A percentile compares a stretch with the other conserved stretches of the same genome.
Evolutionary conservation across 2,329 filamentous ascomycete genomes (phyloP).

Genomic region (Drechslerella coelobrocha): DNA sequence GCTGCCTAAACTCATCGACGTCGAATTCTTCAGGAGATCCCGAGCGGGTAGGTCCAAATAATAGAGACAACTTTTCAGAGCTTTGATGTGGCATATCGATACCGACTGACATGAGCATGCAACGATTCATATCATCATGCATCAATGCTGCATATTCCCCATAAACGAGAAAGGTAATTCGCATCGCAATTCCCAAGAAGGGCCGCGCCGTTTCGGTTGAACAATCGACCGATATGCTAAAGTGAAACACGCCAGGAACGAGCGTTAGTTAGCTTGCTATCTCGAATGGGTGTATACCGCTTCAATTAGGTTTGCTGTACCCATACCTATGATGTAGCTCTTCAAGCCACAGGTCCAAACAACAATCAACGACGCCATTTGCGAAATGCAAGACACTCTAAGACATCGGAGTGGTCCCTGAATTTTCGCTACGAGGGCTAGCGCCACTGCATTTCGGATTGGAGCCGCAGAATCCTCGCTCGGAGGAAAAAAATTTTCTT

Average conservation of each 20-base stretch:
- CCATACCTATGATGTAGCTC: too few relatives aligned
- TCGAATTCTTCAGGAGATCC: slow-evolving; percentile 3
- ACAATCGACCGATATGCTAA: background rate
- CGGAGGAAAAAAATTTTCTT: slow-evolving; percentile 33
- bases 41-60: too few relatives aligned
- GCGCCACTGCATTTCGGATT: slow-evolving; percentile 1
- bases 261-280: background rate
- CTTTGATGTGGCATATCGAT: background rate
- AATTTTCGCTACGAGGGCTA: slow-evolving; percentile 5
- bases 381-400: slow-evolving; percentile 29
- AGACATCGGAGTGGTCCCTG: slow-evolving; percentile 44
- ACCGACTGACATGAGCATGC: too few relatives aligned
- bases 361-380: background rate
- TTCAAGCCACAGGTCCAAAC: background rate
- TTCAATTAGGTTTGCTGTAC: too few relatives aligned
- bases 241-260: slow-evolving; percentile 2
- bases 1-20: slow-evolving; percentile 10
- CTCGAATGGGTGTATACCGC: too few relatives aligned
- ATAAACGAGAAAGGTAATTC: background rate
- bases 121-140: too few relatives aligned
- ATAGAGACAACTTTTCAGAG: too few relatives aligned
- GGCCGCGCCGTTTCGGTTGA: slow-evolving; percentile 7
- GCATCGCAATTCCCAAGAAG: too few relatives aligned
- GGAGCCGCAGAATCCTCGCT: slow-evolving; percentile 38
- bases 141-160: background rate